Percentiles rank a stretch among this genome's conserved stretches.
Conservation (phyloP, 164 flowering plant genomes). For the Liriodendron chinense region DNA sequence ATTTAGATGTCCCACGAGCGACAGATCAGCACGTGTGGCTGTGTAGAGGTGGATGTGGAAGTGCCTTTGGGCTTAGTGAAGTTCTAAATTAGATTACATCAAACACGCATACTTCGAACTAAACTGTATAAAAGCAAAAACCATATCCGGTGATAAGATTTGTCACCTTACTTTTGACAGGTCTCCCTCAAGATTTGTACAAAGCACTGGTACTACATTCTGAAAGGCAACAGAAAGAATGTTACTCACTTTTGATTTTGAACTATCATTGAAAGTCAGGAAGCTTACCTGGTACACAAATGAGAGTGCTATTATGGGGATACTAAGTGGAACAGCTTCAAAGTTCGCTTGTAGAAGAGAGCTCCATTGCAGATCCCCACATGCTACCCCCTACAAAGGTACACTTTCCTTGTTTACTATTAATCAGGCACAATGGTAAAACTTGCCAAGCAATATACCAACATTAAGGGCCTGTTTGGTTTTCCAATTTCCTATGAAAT, state of each 20-base stretch:
- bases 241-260: slow-evolving; percentile 6
- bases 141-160: slow-evolving; percentile 4
- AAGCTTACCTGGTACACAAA: slow-evolving; percentile 84
- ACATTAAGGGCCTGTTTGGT: too few species aligned
- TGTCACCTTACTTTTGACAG: slow-evolving; percentile 89
- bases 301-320: slow-evolving; percentile 89
- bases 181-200: slow-evolving; percentile 90
- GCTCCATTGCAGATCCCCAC: slow-evolving; percentile 75
- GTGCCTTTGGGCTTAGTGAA: too few species aligned
- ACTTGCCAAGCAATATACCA: not conserved
- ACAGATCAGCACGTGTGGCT: too few species aligned
- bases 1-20: too few species aligned
- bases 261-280: slow-evolving; percentile 5
- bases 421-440: not conserved
- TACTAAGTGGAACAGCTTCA: slow-evolving; percentile 78
- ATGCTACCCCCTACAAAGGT: slow-evolving; percentile 58
- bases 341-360: slow-evolving; percentile 77
- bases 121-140: not conserved
- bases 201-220: slow-evolving; percentile 96
- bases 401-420: not conserved
- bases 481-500: too few species aligned
- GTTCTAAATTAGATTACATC: too few species aligned
- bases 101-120: too few species aligned
- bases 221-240: slow-evolving; percentile 24
- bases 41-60: too few species aligned